Evolutionary conservation across 768 basidiomycete species (phyloP), one percentile per base, ranked within the genome.

Genomic region (Gyrodon lividus): DNA sequence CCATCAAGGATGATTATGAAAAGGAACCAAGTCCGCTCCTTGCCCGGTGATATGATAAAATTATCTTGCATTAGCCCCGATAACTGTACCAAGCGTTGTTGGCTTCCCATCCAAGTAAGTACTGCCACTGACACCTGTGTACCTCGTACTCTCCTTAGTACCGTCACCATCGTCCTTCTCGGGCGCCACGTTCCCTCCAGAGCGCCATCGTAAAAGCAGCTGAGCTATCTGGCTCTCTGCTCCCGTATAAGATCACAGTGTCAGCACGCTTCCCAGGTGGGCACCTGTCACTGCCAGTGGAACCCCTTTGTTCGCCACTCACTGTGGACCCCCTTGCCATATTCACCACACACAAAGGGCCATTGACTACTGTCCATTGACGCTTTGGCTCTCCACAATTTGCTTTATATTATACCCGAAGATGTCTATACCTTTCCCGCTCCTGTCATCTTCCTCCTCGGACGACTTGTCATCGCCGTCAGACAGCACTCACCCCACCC

Each of bases 301-400:
- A 17, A 20, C 14, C 61, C 62, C 59, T 56, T 69, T 68, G 61
- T 70, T 31, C 2, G 6, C 28, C 5, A 6, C 37, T n/a, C 9
- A 22, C 34, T 46, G 54, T 50, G 49, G 54, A 55, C 30, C 16
- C 16, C 12, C 43, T 31, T 30, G 16, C 48, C 13, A 13, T 26
- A 35, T n/a, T 31, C 31, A 20, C 28, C 42, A 17, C 22, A 50
- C 56, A 68, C 66, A 68, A 68, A 68, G 68, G 52, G 30, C 48
- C 43, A 43, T 52, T 63, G 44, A 43, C 44, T 23, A 31, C 62
- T 39, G 1, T 59, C 59, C 58, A 58, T 59, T 3, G 2, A 37
- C 47, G 57, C 63, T 68, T 66, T 66, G 63, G 51, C 58, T 34
- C 22, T 28, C 19, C 24, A 45, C 51, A 34, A 31, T 24, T 24